Percentiles rank a stretch among this genome's conserved stretches.
Conservation (phyloP, 1,284 basidiomycete genomes). For the Tetrapyrgos nigripes region DNA sequence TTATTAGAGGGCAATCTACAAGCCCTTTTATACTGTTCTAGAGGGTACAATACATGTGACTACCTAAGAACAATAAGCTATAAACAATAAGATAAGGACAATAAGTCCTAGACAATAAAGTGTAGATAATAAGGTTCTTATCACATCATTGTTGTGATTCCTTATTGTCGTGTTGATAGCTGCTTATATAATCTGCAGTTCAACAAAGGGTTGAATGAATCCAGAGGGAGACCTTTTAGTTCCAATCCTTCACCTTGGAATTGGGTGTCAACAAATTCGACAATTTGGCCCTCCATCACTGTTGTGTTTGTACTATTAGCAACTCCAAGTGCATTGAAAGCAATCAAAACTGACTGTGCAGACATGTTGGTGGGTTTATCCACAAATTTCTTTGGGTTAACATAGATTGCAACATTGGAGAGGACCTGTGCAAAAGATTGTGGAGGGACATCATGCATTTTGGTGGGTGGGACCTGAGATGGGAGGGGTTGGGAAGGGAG, state of each 20-base stretch:
- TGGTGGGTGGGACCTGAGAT: slow-evolving; percentile 71
- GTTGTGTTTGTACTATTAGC: too few species aligned
- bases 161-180: too few species aligned
- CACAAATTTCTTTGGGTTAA: slow-evolving; percentile 89
- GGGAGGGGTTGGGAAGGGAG: slow-evolving; percentile 60
- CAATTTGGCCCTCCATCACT: too few species aligned
- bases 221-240: slow-evolving; percentile 67
- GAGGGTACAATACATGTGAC: too few species aligned
- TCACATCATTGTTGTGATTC: too few species aligned
- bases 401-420: slow-evolving; percentile 80
- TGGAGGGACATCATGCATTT: slow-evolving; percentile 81
- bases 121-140: too few species aligned
- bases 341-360: slow-evolving; percentile 60
- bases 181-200: too few species aligned
- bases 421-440: slow-evolving; percentile 87
- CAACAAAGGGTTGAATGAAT: slow-evolving; percentile 73
- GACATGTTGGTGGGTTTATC: slow-evolving; percentile 57
- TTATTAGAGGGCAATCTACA: too few species aligned
- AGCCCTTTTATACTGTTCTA: too few species aligned
- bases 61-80: too few species aligned
- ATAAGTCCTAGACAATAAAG: too few species aligned
- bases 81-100: too few species aligned
- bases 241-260: slow-evolving; percentile 89
- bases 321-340: slow-evolving; percentile 76
- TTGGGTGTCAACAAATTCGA: slow-evolving; percentile 77